Conservation (phyloP, 2,329 filamentous ascomycete genomes). For the Geoglossum cookeanum region DNA sequence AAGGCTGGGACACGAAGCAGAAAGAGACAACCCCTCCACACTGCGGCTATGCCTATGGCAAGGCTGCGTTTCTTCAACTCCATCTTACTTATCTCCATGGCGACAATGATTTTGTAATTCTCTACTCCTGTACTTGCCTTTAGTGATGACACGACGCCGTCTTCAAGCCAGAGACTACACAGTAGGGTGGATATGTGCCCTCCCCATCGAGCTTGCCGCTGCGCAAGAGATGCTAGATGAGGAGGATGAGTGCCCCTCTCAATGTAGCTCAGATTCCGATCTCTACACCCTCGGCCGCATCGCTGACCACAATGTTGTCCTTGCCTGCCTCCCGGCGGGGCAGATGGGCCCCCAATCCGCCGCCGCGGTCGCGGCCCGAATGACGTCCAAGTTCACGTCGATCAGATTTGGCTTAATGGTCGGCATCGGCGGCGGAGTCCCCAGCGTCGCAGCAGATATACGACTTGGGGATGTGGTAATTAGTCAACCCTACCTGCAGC, state of each 20-base stretch:
- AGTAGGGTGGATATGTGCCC: too few relatives aligned
- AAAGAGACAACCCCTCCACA: too few relatives aligned
- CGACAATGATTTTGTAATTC: too few relatives aligned
- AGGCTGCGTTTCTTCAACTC: too few relatives aligned
- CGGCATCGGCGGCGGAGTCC: neutral
- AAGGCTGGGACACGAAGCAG: too few relatives aligned
- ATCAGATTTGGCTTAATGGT: constrained; percentile 5
- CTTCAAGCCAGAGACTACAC: too few relatives aligned
- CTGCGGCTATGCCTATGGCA: too few relatives aligned
- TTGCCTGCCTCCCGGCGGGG: neutral
- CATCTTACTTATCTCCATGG: too few relatives aligned
- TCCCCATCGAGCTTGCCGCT: constrained; percentile 9
- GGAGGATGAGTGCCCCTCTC: constrained; percentile 5
- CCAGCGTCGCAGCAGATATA: neutral
- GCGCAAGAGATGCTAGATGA: constrained; percentile 12
- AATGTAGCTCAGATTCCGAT: constrained; percentile 4
- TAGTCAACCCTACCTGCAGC: constrained; percentile 3
- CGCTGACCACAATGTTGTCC: constrained; percentile 8
- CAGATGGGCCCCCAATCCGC: too few relatives aligned
- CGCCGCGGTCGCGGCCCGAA: neutral
- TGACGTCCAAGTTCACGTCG: neutral
- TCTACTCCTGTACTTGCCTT: too few relatives aligned
- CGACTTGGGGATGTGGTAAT: neutral
- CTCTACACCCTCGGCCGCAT: constrained; percentile 12
- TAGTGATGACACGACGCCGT: too few relatives aligned